A percentile compares a stretch with the other conserved stretches of the same genome.
Evolutionary conservation across 1,284 basidiomycete genomes (phyloP).

Genomic region (Fomitopsis betulina): DNA sequence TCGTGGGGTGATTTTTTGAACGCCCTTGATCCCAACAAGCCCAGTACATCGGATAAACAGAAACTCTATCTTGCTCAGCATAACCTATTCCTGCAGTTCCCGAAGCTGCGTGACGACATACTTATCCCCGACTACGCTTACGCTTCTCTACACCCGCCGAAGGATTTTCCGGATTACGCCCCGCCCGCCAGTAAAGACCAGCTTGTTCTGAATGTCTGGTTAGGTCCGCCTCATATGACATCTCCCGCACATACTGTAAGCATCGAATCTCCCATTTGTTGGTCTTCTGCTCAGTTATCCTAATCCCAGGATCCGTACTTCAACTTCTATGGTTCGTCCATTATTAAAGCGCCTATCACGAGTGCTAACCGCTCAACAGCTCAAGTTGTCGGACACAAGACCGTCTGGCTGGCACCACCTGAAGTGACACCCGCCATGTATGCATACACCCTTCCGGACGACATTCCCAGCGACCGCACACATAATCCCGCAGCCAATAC

Average conservation of each 20-base stretch:
- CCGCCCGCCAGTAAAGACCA: constrained; percentile 69
- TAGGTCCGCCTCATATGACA: constrained; percentile 74
- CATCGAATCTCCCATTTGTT: constrained; percentile 11
- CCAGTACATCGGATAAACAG: constrained; percentile 16
- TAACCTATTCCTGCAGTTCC: constrained; percentile 83
- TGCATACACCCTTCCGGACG: constrained; percentile 29
- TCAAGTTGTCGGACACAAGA: constrained; percentile 86
- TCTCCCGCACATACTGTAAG: constrained; percentile 92
- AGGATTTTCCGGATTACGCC: constrained; percentile 46
- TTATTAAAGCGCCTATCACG: too few species aligned
- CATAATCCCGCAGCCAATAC: constrained; percentile 37
- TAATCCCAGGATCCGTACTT: constrained; percentile 80
- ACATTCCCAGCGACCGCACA: constrained; percentile 10
- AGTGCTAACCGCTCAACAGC: constrained; percentile 37
- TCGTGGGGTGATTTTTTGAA: constrained; percentile 75
- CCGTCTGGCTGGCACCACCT: constrained; percentile 91
- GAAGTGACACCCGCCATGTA: constrained; percentile 51
- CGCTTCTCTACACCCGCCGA: constrained; percentile 47
- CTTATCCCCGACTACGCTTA: constrained; percentile 86
- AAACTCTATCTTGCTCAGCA: constrained; percentile 91
- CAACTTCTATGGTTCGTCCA: constrained; percentile 75
- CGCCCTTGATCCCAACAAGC: constrained; percentile 29
- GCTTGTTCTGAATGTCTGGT: constrained; percentile 82
- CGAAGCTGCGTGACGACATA: constrained; percentile 70
- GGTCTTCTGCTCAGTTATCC: background rate